Base-by-base conservation (phyloP, 2,329 filamentous ascomycete species). In the Penicillium sp. region DNA sequence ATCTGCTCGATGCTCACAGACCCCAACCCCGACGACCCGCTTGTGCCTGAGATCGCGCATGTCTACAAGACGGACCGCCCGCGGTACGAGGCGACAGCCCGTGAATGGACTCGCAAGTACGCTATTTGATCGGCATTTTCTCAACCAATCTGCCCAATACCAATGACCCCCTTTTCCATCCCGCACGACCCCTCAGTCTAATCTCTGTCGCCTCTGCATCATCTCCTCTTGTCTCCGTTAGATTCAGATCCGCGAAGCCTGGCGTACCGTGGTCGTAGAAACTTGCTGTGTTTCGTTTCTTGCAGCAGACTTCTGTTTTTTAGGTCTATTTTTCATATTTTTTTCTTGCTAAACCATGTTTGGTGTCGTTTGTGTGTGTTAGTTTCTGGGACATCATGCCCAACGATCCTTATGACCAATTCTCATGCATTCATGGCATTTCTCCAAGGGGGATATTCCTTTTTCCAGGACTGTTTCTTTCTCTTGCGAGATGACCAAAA, bases 1-100 rank as follows among this genome's bases (percentile, higher is more conserved):
- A 99, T 99, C 84, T 99, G 95, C 85, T 99, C 95, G 53, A 98
- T 99, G 95, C 84, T 99, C 78, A 99, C 95, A 74, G 95, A 99
- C 82, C 95, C 95, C 69, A 99, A 99, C 85, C 95, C 95, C 65
- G 95, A 99, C 78, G 95, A 99, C 79, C 95, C 95, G 74, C 88
- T 99, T 68, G 95, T 99, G 61, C 95, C 95, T 64, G 95, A 99
- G 83, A 99, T 99, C 72, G 95, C 95, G 71, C 95, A 99, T 76
- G 92, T 98, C 75, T 99, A 99, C 90, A 99, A 99, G 88, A 97
- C 93, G 66, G 95, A 99, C 80, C 90, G 92, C 70, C 87, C 91
- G 70, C 86, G 92, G 78, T 99, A 99, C 80, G 95, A 99, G 82
- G 91, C 92, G 66, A 98, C 93, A 57, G 95, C 95, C 61, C 85